Percentiles rank a stretch among this genome's conserved stretches.
These are phyloP conservation scores for Fusarium palustre DNA, from an alignment of 2,329 filamentous ascomycete species.

Conservation along the genomic window DNA sequence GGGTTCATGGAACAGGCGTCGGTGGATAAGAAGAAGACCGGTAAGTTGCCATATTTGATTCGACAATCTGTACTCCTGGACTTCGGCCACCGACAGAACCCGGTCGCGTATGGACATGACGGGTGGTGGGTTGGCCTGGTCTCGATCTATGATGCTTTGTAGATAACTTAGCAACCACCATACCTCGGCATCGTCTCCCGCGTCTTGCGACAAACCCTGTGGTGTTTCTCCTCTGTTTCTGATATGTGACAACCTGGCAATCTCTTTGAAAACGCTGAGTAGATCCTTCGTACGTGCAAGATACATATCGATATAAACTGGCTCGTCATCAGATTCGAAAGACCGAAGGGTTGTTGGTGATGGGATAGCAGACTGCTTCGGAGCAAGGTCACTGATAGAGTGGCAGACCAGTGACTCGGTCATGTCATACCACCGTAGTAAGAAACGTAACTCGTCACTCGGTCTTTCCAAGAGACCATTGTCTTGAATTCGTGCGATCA, in stretches of 20 bases:
- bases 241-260: slow-evolving; percentile 12
- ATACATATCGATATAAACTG: slow-evolving; percentile 37
- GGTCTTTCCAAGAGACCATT: slow-evolving; percentile 21
- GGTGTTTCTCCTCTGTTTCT: neutral
- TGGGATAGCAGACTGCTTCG: slow-evolving; percentile 23
- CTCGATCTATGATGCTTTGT: slow-evolving; percentile 26
- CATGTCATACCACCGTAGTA: slow-evolving; percentile 38
- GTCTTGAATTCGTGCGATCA: slow-evolving; percentile 26
- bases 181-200: slow-evolving; percentile 4
- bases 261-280: slow-evolving; percentile 32
- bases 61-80: slow-evolving; percentile 31
- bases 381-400: slow-evolving; percentile 25
- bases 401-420: slow-evolving; percentile 37
- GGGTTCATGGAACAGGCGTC: slow-evolving; percentile 22
- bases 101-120: slow-evolving; percentile 28
- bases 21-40: slow-evolving; percentile 26
- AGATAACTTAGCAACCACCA: slow-evolving; percentile 31
- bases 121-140: slow-evolving; percentile 18
- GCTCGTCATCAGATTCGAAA: slow-evolving; percentile 9
- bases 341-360: slow-evolving; percentile 29
- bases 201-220: neutral
- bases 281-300: slow-evolving; percentile 32
- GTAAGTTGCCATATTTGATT: slow-evolving; percentile 40
- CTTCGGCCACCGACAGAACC: slow-evolving; percentile 16
- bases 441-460: slow-evolving; percentile 27